These are phyloP conservation scores for Erodium texanum DNA, from an alignment of 441 rosid genomes.

Conservation along the genomic window DNA sequence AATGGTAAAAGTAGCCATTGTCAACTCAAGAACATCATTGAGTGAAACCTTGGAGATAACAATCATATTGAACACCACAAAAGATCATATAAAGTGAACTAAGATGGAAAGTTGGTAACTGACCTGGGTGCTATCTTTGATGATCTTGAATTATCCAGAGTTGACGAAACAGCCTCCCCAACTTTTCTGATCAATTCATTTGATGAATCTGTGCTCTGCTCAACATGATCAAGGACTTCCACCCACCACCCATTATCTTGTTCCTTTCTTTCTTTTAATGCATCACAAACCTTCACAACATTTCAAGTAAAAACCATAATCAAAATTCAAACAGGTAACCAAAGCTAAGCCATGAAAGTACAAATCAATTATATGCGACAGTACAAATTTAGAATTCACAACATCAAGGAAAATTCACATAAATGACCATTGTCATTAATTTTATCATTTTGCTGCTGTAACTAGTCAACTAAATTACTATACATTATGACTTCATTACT, in stretches of 20 bases:
- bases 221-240: constrained; percentile 63
- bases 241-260: constrained; percentile 73
- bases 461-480: background rate
- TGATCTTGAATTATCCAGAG: constrained; percentile 47
- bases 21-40: no score
- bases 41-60: no score
- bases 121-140: constrained; percentile 51
- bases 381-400: no score
- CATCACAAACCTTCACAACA: constrained; percentile 55
- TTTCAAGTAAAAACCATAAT: constrained; percentile 6
- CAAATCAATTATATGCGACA: no score
- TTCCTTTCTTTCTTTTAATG: constrained; percentile 34
- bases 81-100: no score
- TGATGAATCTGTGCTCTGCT: constrained; percentile 50
- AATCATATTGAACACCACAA: no score
- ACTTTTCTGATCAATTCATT: constrained; percentile 70
- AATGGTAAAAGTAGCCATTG: no score
- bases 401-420: background rate
- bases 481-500: background rate
- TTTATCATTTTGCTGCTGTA: background rate
- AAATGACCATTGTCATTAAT: background rate
- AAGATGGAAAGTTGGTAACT: constrained; percentile 20
- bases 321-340: constrained; percentile 13
- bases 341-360: constrained; percentile 1
- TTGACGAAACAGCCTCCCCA: constrained; percentile 71